Evolutionary conservation across 306 rosid genomes (phyloP).

Genomic region (Acacia acuminata): DNA sequence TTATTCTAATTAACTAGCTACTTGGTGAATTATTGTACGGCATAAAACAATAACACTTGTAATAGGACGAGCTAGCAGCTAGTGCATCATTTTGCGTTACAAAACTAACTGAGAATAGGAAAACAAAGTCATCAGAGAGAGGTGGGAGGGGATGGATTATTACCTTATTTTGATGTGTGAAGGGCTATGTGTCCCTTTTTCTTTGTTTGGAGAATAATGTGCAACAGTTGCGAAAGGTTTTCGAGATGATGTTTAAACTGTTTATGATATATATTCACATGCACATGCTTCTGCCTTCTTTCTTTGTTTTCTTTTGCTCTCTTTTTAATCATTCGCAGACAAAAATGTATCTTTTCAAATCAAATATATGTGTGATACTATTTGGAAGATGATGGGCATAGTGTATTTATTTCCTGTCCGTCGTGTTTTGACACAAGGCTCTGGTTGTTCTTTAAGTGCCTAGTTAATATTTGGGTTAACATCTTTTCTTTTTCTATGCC

Average conservation of each 20-base stretch:
- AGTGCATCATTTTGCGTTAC: neutral
- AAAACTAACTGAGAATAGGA: neutral
- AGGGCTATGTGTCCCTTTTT: neutral
- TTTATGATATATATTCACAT: neutral
- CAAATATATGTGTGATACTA: neutral
- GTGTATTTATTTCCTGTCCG: neutral
- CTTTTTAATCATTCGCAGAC: neutral
- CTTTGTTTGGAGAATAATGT: neutral
- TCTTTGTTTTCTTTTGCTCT: neutral
- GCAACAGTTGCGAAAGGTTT: neutral
- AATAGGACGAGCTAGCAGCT: neutral
- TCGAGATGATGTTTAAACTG: conserved; percentile 1
- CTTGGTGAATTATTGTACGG: neutral
- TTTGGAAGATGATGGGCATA: neutral
- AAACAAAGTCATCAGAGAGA: neutral
- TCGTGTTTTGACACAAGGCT: conserved; percentile 23
- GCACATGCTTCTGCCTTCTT: neutral
- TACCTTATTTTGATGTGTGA: neutral
- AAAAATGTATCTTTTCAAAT: neutral
- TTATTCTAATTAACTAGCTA: neutral
- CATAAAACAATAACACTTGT: neutral
- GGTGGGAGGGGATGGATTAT: neutral
- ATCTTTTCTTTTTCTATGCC: conserved; percentile 29
- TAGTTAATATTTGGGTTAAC: conserved; percentile 6
- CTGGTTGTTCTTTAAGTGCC: neutral